Percentiles rank a stretch among this genome's conserved stretches.
Conservation (phyloP, 345 rosid species). For the Boechera divaricarpa region DNA sequence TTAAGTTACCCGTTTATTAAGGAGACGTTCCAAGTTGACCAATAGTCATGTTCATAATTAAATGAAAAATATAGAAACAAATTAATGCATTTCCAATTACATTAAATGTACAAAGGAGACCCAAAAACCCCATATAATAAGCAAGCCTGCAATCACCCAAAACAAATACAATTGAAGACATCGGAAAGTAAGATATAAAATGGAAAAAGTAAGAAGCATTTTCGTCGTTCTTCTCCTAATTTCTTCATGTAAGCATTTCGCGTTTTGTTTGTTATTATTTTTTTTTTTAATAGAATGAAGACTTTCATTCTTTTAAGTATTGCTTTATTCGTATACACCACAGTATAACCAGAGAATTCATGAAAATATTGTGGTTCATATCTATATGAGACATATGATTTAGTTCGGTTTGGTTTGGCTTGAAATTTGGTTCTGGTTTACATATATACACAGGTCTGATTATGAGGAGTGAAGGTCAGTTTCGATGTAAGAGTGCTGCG, state of each 20-base stretch:
- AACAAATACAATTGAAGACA: background rate
- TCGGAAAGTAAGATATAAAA: background rate
- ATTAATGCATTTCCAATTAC: background rate
- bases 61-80: background rate
- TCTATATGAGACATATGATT: background rate
- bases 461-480: slow-evolving; percentile 10
- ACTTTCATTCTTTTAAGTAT: too few relatives aligned
- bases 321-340: too few relatives aligned
- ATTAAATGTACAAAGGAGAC: background rate
- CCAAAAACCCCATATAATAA: background rate
- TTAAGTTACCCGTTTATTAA: background rate
- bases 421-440: background rate
- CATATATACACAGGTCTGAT: slow-evolving; percentile 21
- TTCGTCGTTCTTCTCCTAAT: background rate
- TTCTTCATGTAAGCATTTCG: slow-evolving; percentile 2
- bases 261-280: too few relatives aligned
- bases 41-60: background rate
- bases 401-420: background rate
- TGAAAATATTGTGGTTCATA: background rate
- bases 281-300: too few relatives aligned
- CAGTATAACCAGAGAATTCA: too few relatives aligned
- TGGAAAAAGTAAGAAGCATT: slow-evolving; percentile 5
- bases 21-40: background rate
- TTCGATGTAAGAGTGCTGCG: background rate
- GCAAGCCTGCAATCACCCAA: background rate